Base-by-base conservation (phyloP, 164 flowering plant species). In the Echeveria elegans region DNA sequence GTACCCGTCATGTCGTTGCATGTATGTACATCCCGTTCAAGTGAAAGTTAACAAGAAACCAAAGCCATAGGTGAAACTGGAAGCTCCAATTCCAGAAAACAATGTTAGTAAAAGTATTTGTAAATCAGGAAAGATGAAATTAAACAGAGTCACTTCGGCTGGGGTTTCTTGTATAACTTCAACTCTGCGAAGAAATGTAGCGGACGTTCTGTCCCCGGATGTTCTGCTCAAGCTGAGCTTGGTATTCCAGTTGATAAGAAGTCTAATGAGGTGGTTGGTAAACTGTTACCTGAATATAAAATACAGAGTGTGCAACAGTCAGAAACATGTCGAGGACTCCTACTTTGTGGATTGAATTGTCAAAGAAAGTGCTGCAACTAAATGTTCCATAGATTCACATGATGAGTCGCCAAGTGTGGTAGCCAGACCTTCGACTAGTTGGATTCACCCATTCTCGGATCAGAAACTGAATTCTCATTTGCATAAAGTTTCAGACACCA, bases 321-420 rank as follows among this genome's bases (percentile, higher is more conserved):
- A 34, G 77, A n/a, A 72, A 43, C 75, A 64, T 43, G 69, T 66
- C 14, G 68, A 74, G 30, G 88, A 85, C 63, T 76, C 81, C n/a
- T n/a, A n/a, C 59, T 82, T 79, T 81, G 72, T 82, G 21, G 82
- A 79, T 64, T 76, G 64, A 70, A 71, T 73, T n/a, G 73, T 81
- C 34, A 72, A 77, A 67, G 70, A 71, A 59, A 69, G 66, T 65
- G 71, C 83, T 6, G 86, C 75, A 43, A 85, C 83, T 63, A 71
- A 66, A 64, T 45, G 73, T 24, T 58, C 66, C 30, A 18, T 23
- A 29, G 75, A 62, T 21, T 37, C 48, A 56, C 68, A 37, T 19
- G 71, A 74, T 59, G 72, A 70, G 68, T 69, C 28, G 74, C 64
- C n/a, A 63, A 66, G 10, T 28, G 64, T 61, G n/a, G 40, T 61